Evolutionary conservation across 805 yeast species (phyloP).

Genomic region (Metschnikowia koreensis): DNA sequence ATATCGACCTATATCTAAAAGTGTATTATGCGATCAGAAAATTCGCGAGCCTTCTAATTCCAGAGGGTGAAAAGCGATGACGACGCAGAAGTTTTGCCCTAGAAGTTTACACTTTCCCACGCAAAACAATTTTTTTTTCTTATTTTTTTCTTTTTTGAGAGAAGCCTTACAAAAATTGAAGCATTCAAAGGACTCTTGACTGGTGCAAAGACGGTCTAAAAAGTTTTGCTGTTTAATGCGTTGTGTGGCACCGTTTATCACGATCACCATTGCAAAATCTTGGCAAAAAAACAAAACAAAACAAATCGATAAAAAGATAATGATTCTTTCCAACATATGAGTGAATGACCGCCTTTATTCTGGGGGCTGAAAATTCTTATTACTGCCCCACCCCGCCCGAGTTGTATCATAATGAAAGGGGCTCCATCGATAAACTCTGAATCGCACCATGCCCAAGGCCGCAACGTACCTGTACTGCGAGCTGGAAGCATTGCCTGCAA

Average conservation of each 20-base stretch:
- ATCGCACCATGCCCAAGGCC: conserved; percentile 2
- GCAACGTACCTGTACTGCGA: conserved; percentile 3
- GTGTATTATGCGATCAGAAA: background rate
- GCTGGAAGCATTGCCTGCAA: background rate
- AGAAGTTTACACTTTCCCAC: background rate
- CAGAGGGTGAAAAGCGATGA: background rate
- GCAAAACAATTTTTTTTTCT: background rate
- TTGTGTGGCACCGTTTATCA: background rate
- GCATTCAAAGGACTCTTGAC: background rate
- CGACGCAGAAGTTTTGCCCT: conserved; percentile 1
- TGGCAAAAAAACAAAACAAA: background rate
- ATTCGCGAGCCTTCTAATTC: background rate
- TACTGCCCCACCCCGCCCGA: background rate
- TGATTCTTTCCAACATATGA: background rate
- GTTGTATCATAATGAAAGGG: background rate
- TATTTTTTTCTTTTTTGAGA: no score
- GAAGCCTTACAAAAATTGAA: no score
- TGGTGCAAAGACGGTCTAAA: background rate
- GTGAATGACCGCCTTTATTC: background rate
- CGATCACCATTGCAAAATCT: background rate
- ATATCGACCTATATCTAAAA: background rate
- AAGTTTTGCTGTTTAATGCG: background rate
- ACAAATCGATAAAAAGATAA: no score
- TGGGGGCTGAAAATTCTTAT: background rate
- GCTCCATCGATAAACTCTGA: background rate